Base-by-base conservation (phyloP, 2,329 filamentous ascomycete genomes). In the Cladophialophora bantiana region DNA sequence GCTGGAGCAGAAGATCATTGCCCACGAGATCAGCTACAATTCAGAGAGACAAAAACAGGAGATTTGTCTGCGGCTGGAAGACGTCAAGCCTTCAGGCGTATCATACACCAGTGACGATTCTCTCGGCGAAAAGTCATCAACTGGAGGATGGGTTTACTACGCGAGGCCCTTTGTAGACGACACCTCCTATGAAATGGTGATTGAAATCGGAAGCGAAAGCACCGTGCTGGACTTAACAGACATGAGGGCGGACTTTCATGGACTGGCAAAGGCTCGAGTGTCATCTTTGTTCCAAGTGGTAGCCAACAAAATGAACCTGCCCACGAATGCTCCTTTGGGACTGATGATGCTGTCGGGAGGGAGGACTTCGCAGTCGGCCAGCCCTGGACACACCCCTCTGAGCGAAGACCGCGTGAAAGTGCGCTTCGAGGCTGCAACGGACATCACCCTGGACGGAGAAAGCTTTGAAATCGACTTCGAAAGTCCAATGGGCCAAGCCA, bases 21-120 rank as follows among this genome's bases (percentile, higher is more conserved):
- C 91, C 0, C 91, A 94, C 77, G 78, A 87, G 34, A 90, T 94
- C 67, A 87, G 84, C 59, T 93, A 88, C 78, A 97, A 97, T 74
- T 85, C 91, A 40, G 80, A 85, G 15, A 85, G 90, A 2, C 82
- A 85, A 15, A 86, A 86, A 57, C 83, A 87, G 3, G 94, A 98
- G 79, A 96, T 98, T 18, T 80, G 88, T 4, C 83, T 98, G 36
- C 86, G 92, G 0, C 79, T 98, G 1, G 90, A 95, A 74, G 94
- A 97, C 74, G 86, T 98, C n/a, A 88, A 94, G 38, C 94, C 94
- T 73, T 93, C 91, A 1, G 94, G 94, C 13, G 83, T 97, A 55
- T 87, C 88, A 15, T 85, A 95, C 70, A 81, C 80, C 0, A 77
- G 79, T 7, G 88, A 90, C 59, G 72, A 68, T n/a, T 52, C 59